Conservation (phyloP, 2,329 filamentous ascomycete genomes). For the Acrodontium crateriforme region DNA sequence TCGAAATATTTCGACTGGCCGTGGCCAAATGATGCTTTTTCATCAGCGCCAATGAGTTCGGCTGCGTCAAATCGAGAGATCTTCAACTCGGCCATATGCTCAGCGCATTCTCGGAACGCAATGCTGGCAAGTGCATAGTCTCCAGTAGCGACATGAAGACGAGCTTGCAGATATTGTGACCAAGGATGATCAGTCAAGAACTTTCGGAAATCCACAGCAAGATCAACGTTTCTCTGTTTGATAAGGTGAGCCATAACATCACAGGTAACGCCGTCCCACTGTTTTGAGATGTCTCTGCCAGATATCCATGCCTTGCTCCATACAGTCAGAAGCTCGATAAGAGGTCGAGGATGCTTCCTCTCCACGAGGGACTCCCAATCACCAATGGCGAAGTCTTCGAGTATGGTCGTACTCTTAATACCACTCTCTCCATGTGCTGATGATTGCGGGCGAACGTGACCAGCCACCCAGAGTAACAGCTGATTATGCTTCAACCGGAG, state of each 20-base stretch:
- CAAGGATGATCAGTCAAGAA: conserved; percentile 45
- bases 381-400: conserved; percentile 27
- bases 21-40: conserved; percentile 52
- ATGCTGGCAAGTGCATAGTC: conserved; percentile 60
- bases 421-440: neutral
- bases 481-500: conserved; percentile 59
- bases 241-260: conserved; percentile 32
- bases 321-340: conserved; percentile 26
- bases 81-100: conserved; percentile 9
- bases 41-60: conserved; percentile 60
- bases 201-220: conserved; percentile 53
- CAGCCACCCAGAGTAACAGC: conserved; percentile 54
- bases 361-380: conserved; percentile 22
- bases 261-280: conserved; percentile 25
- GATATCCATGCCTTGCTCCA: conserved; percentile 34
- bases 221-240: conserved; percentile 27
- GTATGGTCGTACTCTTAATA: conserved; percentile 14
- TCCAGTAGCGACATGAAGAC: conserved; percentile 59
- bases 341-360: conserved; percentile 10
- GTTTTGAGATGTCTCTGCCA: conserved; percentile 23
- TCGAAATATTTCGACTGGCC: conserved; percentile 75
- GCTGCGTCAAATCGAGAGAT: conserved; percentile 30
- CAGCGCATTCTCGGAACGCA: conserved; percentile 63
- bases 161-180: conserved; percentile 68
- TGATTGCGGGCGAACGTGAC: conserved; percentile 34